A percentile compares a stretch with the other conserved stretches of the same genome.
Conservation (phyloP, 805 yeast genomes). For the Ogataea saltuana region DNA sequence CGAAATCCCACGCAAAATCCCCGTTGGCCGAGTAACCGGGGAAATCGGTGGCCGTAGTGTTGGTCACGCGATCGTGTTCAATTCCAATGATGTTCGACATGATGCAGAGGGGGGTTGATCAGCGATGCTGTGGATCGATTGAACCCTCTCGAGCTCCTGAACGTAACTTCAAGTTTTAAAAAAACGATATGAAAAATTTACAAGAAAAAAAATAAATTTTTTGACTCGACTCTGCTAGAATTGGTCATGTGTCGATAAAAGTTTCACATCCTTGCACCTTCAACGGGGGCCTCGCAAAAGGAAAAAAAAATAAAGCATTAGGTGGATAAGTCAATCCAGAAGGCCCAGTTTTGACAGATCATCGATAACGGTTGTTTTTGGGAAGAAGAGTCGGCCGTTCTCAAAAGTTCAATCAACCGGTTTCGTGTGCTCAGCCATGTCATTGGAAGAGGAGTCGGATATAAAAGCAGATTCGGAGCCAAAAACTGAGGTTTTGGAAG, state of each 20-base stretch:
- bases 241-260: not conserved
- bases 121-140: not conserved
- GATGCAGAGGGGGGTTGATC: not conserved
- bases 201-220: not conserved
- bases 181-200: conserved; percentile 1
- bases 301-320: conserved; percentile 2
- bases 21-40: conserved; percentile 74
- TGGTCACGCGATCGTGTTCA: conserved; percentile 88
- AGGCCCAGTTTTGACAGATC: conserved; percentile 2
- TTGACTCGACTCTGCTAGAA: not conserved
- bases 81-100: conserved; percentile 72
- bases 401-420: not conserved
- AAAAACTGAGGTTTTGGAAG: not conserved
- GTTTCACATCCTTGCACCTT: conserved; percentile 4
- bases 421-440: not conserved
- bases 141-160: not conserved
- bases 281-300: too few species aligned
- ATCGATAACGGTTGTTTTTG: not conserved
- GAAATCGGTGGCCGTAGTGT: conserved; percentile 85
- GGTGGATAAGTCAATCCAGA: not conserved
- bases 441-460: not conserved
- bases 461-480: not conserved
- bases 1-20: conserved; percentile 80
- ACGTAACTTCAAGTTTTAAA: conserved; percentile 2
- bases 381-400: too few species aligned